Conservation (phyloP, 768 basidiomycete genomes). For the Pulveroboletus sp. region DNA sequence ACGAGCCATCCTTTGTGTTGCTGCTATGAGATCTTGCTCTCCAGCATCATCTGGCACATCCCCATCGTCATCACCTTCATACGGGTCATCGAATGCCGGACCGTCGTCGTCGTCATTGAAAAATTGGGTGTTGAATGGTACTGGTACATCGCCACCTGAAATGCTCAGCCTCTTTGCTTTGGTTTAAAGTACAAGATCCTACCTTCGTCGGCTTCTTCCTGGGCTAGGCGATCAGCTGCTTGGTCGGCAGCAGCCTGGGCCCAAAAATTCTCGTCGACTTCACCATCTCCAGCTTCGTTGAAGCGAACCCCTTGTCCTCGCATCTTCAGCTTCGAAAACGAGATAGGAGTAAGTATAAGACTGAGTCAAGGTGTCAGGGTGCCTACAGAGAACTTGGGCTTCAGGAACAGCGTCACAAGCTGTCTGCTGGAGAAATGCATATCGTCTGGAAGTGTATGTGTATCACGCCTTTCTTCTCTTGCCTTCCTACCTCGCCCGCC, state of each 20-base stretch:
- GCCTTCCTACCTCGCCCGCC: slow-evolving; percentile 44
- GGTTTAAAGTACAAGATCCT: slow-evolving; percentile 16
- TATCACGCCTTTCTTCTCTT: slow-evolving; percentile 59
- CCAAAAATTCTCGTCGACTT: slow-evolving; percentile 97
- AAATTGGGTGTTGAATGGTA: slow-evolving; percentile 94
- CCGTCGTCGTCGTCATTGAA: slow-evolving; percentile 92
- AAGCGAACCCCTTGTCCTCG: slow-evolving; percentile 58
- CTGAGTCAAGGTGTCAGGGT: neutral
- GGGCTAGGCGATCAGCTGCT: slow-evolving; percentile 51
- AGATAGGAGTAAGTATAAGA: neutral
- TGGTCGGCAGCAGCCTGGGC: slow-evolving; percentile 88
- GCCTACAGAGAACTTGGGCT: slow-evolving; percentile 90
- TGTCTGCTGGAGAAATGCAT: slow-evolving; percentile 95
- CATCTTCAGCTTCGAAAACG: slow-evolving; percentile 70
- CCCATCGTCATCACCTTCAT: slow-evolving; percentile 45
- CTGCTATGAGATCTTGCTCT: slow-evolving; percentile 86
- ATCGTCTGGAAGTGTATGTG: slow-evolving; percentile 86
- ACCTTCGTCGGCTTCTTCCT: slow-evolving; percentile 64
- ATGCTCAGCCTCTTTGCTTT: neutral
- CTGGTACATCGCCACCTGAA: slow-evolving; percentile 43
- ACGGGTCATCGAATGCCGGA: slow-evolving; percentile 59
- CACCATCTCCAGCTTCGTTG: slow-evolving; percentile 68
- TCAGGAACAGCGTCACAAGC: slow-evolving; percentile 88
- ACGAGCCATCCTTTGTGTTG: slow-evolving; percentile 69
- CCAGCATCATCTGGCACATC: slow-evolving; percentile 54